Evolutionary conservation across 805 yeast species (phyloP), one percentile per base, ranked within the genome.

Genomic region (Spathaspora gorwiae): DNA sequence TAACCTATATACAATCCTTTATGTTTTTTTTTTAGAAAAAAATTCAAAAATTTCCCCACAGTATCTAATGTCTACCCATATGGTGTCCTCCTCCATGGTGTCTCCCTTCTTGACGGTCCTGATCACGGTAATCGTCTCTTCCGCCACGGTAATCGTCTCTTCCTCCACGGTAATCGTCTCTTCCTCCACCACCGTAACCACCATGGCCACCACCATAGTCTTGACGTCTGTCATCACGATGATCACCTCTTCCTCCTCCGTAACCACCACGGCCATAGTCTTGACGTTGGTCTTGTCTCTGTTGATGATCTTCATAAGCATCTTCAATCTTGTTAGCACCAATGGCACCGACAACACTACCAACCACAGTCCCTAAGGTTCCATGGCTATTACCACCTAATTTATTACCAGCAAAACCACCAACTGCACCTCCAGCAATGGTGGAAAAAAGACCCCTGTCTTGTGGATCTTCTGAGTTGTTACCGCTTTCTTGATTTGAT

Each of bases 271-370:
- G 57, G 35, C 63, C 63, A 30, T 53, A 50, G 39, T 54, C 49
- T n/a, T n/a, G n/a, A n/a, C n/a, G n/a, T n/a, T 19, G 5, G 33
- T 47, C 39, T 13, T 48, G 37, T 15, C 47, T 37, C 13, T 59
- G 49, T 38, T 58, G 49, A 37, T 54, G 52, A 30, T 63, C 51
- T 47, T 70, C 72, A 49, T 59, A 55, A 38, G 52, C 56, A 54
- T 75, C 70, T 54, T 72, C 77, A 31, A 70, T 50, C 61, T 78
- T 75, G 64, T 78, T 72, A 39, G 80, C 83, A 26, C 70, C 67
- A 45, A 76, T 51, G 7, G 82, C 83, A 60, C 84, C 84, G 29
- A 68, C 75, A 48, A 79, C 47, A 36, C 79, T 82, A 60, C 84
- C 84, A 29, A 69, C 70, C 45, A 76, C 60, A 40, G 73, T 73